These are phyloP conservation scores for Fragaria ananassa DNA, from an alignment of 306 rosid species.

Conservation along the genomic window DNA sequence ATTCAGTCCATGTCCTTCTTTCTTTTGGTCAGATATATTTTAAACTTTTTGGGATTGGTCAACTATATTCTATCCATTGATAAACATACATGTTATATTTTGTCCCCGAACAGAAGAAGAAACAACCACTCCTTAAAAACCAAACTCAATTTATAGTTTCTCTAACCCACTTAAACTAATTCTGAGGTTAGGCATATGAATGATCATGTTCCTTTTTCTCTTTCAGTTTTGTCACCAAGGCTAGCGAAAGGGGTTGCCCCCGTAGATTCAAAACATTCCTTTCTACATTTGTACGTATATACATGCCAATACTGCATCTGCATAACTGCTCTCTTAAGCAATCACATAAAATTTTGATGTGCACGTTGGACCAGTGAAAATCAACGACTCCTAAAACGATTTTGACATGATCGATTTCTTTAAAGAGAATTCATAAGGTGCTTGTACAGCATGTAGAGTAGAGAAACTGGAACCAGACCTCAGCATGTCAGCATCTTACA, in stretches of 20 bases:
- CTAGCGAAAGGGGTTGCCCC: background rate
- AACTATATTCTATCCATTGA: background rate
- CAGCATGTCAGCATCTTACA: background rate
- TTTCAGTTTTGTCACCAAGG: background rate
- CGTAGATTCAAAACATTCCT: background rate
- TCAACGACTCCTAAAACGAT: constrained; percentile 23
- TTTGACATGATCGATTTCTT: constrained; percentile 23
- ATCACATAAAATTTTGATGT: constrained; percentile 11
- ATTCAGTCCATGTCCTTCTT: background rate
- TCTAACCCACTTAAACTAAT: background rate
- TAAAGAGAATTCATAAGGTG: constrained; percentile 20
- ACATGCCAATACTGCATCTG: background rate
- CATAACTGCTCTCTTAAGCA: constrained; percentile 18
- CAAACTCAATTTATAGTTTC: background rate
- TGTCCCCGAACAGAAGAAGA: background rate
- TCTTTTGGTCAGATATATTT: background rate
- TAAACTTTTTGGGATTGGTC: background rate
- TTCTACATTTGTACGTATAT: background rate
- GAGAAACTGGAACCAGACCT: background rate
- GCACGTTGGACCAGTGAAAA: constrained; percentile 23
- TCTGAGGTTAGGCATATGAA: background rate
- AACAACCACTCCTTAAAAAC: background rate
- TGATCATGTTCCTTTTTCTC: background rate
- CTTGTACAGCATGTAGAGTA: background rate
- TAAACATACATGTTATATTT: background rate